Evolutionary conservation across 345 rosid genomes (phyloP), one percentile per base, ranked within the genome.

Genomic region (Trapa incisa): DNA sequence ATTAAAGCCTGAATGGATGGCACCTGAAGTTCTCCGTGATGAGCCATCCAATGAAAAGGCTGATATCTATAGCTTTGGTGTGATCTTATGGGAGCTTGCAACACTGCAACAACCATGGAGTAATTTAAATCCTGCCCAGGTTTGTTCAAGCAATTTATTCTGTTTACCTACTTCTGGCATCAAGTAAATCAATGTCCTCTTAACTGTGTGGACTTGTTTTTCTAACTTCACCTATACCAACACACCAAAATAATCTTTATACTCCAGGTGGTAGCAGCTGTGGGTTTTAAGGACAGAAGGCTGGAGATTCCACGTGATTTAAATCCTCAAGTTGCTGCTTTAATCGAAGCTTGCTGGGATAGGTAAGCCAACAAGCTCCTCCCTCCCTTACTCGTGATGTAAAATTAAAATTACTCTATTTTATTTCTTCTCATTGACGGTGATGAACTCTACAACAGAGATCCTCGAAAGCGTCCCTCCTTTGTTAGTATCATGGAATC

Each of bases 1-100:
- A 58, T 42, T 70, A 67, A 56, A 93, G 98, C 97, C 98, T 61
- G 98, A 90, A 80, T 93, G 98, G 98, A 93, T 93, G 98, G 98
- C 98, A 72, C 98, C 98, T 52, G 98, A 93, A 84, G 98, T 93
- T 69, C 87, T 93, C 12, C 85, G 98, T 37, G 98, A 93, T 73
- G 98, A 93, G 77, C 97, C 84, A 69, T 93, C 98, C 66, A 93
- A 93, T 72, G 98, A 93, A 65, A 93, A 93, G 72, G 89, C 99
- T 22, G 99, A 94, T 53, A 76, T 94, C 52, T 94, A 94, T 80
- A 94, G 99, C 77, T 94, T 94, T 72, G 99, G 99, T 57, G 85
- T 95, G 48, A 95, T 95, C 72, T 76, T 95, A 76, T 95, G 99
- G 99, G 99, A 95, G 78, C 83, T 95, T 75, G 88, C 96, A 50